phyloP scores from a whole-genome alignment of 306 rosid species.

The Lablab purpureus region DNA sequence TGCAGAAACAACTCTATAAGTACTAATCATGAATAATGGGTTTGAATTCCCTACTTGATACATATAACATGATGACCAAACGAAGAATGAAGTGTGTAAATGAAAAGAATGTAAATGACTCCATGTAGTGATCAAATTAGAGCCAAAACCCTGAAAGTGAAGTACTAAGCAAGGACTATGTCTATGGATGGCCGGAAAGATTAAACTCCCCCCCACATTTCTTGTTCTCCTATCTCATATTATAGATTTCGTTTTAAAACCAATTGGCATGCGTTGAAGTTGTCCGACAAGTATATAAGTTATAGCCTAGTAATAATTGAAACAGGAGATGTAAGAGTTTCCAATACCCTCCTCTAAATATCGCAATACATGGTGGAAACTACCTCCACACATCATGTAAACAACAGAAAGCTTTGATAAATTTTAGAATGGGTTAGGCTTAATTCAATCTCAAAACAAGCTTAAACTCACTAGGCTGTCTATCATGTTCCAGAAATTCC shows the following conservation, averaged over 20 bases:
- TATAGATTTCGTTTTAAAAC: not conserved
- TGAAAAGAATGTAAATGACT: slow-evolving; percentile 3
- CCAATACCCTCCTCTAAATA: not conserved
- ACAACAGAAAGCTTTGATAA: no score
- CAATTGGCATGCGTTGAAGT: not conserved
- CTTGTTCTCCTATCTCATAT: not conserved
- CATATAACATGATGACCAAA: not conserved
- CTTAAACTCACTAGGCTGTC: slow-evolving; percentile 79
- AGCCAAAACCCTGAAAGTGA: slow-evolving; percentile 1
- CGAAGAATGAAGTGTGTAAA: not conserved
- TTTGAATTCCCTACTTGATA: slow-evolving; percentile 29
- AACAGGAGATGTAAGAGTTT: not conserved
- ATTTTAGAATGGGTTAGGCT: no score
- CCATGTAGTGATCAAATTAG: not conserved
- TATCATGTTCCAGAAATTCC: slow-evolving; percentile 64
- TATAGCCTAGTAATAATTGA: not conserved
- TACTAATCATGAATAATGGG: slow-evolving; percentile 17
- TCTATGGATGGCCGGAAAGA: not conserved
- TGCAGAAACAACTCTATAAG: not conserved
- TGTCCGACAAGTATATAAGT: not conserved
- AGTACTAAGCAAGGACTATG: slow-evolving; percentile 8
- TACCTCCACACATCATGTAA: no score
- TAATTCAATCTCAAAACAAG: not conserved
- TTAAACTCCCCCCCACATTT: slow-evolving; percentile 1
- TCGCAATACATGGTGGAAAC: not conserved